A percentile compares a stretch with the other conserved stretches of the same genome.
These are phyloP conservation scores for Coniochaeta sp. DNA, from an alignment of 2,329 filamentous ascomycete genomes.

Conservation along the genomic window DNA sequence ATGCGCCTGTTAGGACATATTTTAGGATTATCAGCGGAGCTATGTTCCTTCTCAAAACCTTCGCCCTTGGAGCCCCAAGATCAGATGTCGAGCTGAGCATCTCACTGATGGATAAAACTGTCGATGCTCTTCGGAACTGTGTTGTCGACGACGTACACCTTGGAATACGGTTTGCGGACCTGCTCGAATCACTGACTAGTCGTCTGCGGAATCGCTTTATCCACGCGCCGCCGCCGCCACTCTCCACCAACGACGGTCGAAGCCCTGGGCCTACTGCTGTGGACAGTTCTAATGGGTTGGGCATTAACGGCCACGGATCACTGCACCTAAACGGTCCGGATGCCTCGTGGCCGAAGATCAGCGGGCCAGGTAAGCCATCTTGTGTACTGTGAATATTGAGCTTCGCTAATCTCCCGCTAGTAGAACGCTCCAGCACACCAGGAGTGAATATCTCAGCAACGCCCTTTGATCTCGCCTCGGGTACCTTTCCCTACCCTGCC, in stretches of 20 bases:
- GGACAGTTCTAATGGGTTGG: slow-evolving; percentile 12
- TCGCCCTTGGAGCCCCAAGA: slow-evolving; percentile 71
- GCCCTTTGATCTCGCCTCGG: slow-evolving; percentile 49
- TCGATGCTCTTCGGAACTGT: slow-evolving; percentile 66
- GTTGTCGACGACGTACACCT: slow-evolving; percentile 82
- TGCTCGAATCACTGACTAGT: slow-evolving; percentile 71
- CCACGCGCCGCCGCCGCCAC: slow-evolving; percentile 45
- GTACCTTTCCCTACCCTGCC: slow-evolving; percentile 45
- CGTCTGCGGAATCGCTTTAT: slow-evolving; percentile 68
- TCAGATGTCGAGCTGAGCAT: slow-evolving; percentile 72
- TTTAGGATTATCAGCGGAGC: slow-evolving; percentile 81
- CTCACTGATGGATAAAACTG: slow-evolving; percentile 65
- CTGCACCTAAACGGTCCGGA: slow-evolving; percentile 10
- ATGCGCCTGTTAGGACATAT: slow-evolving; percentile 76
- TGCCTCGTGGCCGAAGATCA: slow-evolving; percentile 21
- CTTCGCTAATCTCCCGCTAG: slow-evolving; percentile 6
- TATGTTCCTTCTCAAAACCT: slow-evolving; percentile 80
- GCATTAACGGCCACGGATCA: slow-evolving; percentile 8
- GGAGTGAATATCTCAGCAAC: slow-evolving; percentile 52
- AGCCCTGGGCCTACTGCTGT: slow-evolving; percentile 19
- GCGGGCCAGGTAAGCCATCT: slow-evolving; percentile 22
- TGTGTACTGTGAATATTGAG: background rate
- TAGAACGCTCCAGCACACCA: slow-evolving; percentile 32
- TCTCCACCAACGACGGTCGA: slow-evolving; percentile 19
- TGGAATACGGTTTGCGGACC: slow-evolving; percentile 74